A percentile compares a stretch with the other conserved stretches of the same genome.
These are phyloP conservation scores for Plantago ovata DNA, from an alignment of 257 asterid species.

Conservation along the genomic window DNA sequence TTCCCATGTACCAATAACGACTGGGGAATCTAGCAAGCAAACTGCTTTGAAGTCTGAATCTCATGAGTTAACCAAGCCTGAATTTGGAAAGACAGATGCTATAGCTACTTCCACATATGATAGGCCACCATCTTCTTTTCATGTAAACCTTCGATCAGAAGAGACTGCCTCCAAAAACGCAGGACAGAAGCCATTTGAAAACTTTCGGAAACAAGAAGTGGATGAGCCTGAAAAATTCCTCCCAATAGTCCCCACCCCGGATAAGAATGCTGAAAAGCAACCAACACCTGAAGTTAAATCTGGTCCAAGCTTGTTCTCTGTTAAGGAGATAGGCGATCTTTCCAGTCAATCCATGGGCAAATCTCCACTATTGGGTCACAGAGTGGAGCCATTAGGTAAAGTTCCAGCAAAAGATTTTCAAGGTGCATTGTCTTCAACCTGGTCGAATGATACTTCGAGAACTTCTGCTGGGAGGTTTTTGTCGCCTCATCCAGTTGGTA, in stretches of 20 bases:
- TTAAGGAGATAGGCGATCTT: conserved; percentile 28
- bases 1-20: conserved; percentile 32
- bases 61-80: conserved; percentile 23
- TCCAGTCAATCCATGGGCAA: conserved; percentile 37
- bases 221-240: conserved; percentile 29
- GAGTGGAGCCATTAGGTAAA: conserved; percentile 33
- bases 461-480: conserved; percentile 33
- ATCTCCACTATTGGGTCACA: conserved; percentile 23
- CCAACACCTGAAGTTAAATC: conserved; percentile 38
- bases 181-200: conserved; percentile 27
- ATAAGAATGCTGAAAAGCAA: conserved; percentile 27
- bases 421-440: conserved; percentile 32
- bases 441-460: conserved; percentile 28
- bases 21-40: conserved; percentile 25
- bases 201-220: conserved; percentile 28
- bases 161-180: conserved; percentile 27
- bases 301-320: conserved; percentile 31
- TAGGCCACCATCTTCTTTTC: conserved; percentile 24
- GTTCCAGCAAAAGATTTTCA: conserved; percentile 28
- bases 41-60: conserved; percentile 23
- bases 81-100: conserved; percentile 25
- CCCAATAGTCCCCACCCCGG: conserved; percentile 19
- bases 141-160: conserved; percentile 23
- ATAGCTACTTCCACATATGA: conserved; percentile 22
- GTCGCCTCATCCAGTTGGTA: conserved; percentile 24